Evolutionary conservation across 306 rosid species (phyloP).

Genomic region (Cajanus cajan): DNA sequence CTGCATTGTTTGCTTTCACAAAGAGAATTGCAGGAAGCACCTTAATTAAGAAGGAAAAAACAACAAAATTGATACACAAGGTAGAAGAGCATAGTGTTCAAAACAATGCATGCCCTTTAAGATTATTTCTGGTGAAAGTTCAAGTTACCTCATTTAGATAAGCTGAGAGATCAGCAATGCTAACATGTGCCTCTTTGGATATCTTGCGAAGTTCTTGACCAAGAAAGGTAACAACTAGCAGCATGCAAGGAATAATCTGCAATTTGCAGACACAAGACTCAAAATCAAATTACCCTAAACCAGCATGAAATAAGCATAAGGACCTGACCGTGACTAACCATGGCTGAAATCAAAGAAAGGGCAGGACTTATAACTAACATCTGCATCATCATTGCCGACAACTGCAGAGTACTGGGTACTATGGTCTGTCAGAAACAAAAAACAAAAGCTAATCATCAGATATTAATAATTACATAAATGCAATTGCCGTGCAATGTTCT

Average conservation of each 20-base stretch:
- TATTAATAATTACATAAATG: not conserved
- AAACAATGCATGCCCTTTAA: not conserved
- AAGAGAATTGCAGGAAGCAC: slow-evolving; percentile 80
- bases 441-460: slow-evolving; percentile 26
- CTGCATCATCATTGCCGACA: slow-evolving; percentile 70
- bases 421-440: slow-evolving; percentile 58
- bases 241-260: slow-evolving; percentile 81
- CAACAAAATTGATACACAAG: slow-evolving; percentile 1
- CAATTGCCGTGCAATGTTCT: not conserved
- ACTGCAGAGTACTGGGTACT: slow-evolving; percentile 78
- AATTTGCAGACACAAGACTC: slow-evolving; percentile 11
- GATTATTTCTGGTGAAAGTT: not conserved
- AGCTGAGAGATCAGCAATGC: slow-evolving; percentile 78
- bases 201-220: slow-evolving; percentile 68
- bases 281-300: slow-evolving; percentile 19
- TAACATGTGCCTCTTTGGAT: slow-evolving; percentile 64
- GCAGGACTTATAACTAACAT: slow-evolving; percentile 78
- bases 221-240: slow-evolving; percentile 55
- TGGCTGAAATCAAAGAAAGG: slow-evolving; percentile 66
- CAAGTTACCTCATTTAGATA: slow-evolving; percentile 76
- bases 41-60: slow-evolving; percentile 29
- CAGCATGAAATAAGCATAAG: not conserved
- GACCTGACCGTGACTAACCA: slow-evolving; percentile 49
- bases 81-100: not conserved
- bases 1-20: slow-evolving; percentile 85